A percentile compares a stretch with the other conserved stretches of the same genome.
These are phyloP conservation scores for Oryza longistaminata DNA, from an alignment of 176 grass and related monocot species.

Conservation along the genomic window DNA sequence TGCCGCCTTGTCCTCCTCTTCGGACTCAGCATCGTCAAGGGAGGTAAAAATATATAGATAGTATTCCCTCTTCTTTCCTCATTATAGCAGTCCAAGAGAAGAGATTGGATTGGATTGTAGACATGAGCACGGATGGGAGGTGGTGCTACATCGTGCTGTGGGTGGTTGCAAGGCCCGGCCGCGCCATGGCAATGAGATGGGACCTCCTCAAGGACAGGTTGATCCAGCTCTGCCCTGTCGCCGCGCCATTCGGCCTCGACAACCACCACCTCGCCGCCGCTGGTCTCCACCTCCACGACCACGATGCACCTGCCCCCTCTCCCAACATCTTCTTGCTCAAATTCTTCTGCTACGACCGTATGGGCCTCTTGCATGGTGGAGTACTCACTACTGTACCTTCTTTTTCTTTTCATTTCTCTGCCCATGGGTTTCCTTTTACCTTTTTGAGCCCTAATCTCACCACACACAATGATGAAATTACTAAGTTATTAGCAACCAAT, in stretches of 20 bases:
- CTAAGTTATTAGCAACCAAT: not conserved
- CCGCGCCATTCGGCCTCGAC: constrained; percentile 38
- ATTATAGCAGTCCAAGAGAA: too few species aligned
- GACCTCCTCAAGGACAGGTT: constrained; percentile 61
- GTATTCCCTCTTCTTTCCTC: too few species aligned
- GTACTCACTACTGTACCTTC: not conserved
- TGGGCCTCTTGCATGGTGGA: constrained; percentile 66
- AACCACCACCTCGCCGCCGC: constrained; percentile 24
- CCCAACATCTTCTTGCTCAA: constrained; percentile 72
- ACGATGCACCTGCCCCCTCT: not conserved
- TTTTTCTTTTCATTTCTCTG: not conserved
- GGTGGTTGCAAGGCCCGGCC: constrained; percentile 46
- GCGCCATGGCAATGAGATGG: constrained; percentile 35
- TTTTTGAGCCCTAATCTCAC: too few species aligned
- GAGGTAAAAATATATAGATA: constrained; percentile 37
- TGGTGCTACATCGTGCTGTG: constrained; percentile 90
- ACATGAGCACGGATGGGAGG: constrained; percentile 81
- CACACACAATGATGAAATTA: too few species aligned
- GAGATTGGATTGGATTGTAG: constrained; percentile 3
- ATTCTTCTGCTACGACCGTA: constrained; percentile 74
- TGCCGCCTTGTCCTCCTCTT: constrained; percentile 89
- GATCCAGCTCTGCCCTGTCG: constrained; percentile 48
- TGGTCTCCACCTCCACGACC: constrained; percentile 41
- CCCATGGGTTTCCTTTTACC: not conserved
- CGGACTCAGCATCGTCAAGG: constrained; percentile 78